phyloP scores from a whole-genome alignment of 2,329 filamentous ascomycete species.

The Drechslerella dactyloides region DNA sequence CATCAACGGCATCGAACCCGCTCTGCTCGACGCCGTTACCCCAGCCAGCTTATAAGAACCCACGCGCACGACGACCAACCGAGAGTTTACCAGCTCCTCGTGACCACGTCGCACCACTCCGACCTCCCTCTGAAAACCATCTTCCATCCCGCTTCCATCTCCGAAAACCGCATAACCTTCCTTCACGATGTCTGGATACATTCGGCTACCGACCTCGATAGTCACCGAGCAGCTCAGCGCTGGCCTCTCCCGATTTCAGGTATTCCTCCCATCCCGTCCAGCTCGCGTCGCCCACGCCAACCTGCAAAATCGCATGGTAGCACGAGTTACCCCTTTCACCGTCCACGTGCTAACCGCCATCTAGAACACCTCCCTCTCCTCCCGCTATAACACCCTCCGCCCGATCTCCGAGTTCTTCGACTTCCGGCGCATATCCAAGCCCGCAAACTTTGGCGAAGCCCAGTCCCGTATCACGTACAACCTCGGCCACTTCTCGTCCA shows the following conservation, averaged over 20 bases:
- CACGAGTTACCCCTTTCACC: slow-evolving; percentile 23
- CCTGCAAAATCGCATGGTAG: no score
- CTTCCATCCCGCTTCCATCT: not conserved
- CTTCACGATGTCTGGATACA: slow-evolving; percentile 2
- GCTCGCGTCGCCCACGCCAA: not conserved
- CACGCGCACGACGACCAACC: not conserved
- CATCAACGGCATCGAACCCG: no score
- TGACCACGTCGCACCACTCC: not conserved
- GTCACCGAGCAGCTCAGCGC: slow-evolving; percentile 48
- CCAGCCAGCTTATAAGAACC: no score
- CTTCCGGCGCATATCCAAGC: slow-evolving; percentile 93
- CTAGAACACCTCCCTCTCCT: slow-evolving; percentile 66
- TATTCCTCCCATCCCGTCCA: slow-evolving; percentile 14
- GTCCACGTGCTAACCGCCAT: slow-evolving; percentile 15
- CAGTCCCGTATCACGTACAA: slow-evolving; percentile 98
- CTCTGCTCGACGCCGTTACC: no score
- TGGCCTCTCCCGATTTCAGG: slow-evolving; percentile 47
- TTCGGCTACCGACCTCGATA: slow-evolving; percentile 32
- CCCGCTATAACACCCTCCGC: slow-evolving; percentile 88
- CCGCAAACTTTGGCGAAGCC: slow-evolving; percentile 84
- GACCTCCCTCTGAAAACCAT: no score
- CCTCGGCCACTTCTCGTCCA: slow-evolving; percentile 94
- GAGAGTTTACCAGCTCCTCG: not conserved
- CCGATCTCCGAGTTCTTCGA: slow-evolving; percentile 94
- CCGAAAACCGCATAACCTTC: not conserved